These are phyloP conservation scores for Microcos paniculata DNA, from an alignment of 345 rosid species.

Conservation along the genomic window DNA sequence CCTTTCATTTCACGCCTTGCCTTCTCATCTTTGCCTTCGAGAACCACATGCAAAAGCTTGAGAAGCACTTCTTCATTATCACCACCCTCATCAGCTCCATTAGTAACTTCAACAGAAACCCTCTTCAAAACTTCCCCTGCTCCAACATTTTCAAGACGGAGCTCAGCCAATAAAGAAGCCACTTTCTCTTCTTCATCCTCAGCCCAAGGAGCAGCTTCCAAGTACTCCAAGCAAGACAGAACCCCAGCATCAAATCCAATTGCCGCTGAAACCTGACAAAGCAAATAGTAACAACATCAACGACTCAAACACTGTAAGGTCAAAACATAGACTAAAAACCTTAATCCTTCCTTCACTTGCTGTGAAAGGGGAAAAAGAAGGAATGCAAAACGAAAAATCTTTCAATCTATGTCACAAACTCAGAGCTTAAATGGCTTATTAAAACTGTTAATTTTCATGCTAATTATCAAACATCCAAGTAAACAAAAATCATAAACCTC, in stretches of 20 bases:
- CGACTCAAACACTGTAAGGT: constrained; percentile 8
- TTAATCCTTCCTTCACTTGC: not conserved
- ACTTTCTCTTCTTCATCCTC: constrained; percentile 97
- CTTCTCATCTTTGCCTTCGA: constrained; percentile 95
- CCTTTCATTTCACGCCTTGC: constrained; percentile 99
- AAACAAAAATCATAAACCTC: not conserved
- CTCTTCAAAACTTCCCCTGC: constrained; percentile 94
- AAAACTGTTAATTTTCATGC: not conserved
- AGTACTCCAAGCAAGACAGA: constrained; percentile 86
- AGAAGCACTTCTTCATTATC: constrained; percentile 78
- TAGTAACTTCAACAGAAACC: constrained; percentile 68
- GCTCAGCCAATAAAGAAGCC: constrained; percentile 77
- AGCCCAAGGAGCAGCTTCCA: constrained; percentile 99
- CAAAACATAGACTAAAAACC: not conserved
- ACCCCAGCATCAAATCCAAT: constrained; percentile 98
- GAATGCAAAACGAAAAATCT: not conserved
- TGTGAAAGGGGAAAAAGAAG: not conserved
- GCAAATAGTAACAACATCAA: constrained; percentile 25
- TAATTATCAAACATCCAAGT: not conserved
- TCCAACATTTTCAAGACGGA: constrained; percentile 86
- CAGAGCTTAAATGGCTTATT: not conserved
- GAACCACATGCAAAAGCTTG: constrained; percentile 86
- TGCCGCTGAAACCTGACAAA: constrained; percentile 82
- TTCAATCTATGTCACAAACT: not conserved
- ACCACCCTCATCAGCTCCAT: constrained; percentile 47